Evolutionary conservation across 768 basidiomycete genomes (phyloP).

Genomic region (Lactarius sp.): DNA sequence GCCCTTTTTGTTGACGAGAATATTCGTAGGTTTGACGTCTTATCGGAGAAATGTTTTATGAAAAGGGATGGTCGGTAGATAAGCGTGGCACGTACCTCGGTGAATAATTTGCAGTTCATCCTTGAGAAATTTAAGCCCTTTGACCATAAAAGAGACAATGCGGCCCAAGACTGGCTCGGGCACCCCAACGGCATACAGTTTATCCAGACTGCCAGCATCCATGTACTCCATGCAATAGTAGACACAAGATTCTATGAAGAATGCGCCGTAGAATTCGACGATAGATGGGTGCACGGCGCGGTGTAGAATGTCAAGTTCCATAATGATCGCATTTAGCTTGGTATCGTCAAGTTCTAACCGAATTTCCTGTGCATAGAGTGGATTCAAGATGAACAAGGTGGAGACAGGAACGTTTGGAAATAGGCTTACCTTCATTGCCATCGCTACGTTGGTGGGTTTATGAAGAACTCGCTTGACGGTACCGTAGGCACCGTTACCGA

Average conservation of each 20-base stretch:
- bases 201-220: constrained; percentile 97
- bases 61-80: background rate
- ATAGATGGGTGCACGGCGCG: constrained; percentile 88
- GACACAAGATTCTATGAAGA: constrained; percentile 99
- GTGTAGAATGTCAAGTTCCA: constrained; percentile 98
- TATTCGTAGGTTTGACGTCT: constrained; percentile 94
- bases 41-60: background rate
- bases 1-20: constrained; percentile 84
- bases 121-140: constrained; percentile 91
- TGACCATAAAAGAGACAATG: constrained; percentile 77
- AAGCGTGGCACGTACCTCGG: constrained; percentile 42
- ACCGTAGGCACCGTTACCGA: constrained; percentile 95
- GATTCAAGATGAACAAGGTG: background rate
- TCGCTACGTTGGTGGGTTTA: constrained; percentile 87
- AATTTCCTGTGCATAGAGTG: constrained; percentile 68
- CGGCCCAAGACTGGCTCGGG: constrained; percentile 78
- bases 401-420: background rate
- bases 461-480: constrained; percentile 96
- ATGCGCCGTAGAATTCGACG: constrained; percentile 98
- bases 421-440: constrained; percentile 93
- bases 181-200: constrained; percentile 49
- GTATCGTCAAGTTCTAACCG: constrained; percentile 91
- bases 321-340: constrained; percentile 92
- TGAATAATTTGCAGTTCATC: constrained; percentile 89
- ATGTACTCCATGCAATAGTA: constrained; percentile 99